Conservation (phyloP, 2,329 filamentous ascomycete genomes). For the Thielaviopsis ethacetica region DNA sequence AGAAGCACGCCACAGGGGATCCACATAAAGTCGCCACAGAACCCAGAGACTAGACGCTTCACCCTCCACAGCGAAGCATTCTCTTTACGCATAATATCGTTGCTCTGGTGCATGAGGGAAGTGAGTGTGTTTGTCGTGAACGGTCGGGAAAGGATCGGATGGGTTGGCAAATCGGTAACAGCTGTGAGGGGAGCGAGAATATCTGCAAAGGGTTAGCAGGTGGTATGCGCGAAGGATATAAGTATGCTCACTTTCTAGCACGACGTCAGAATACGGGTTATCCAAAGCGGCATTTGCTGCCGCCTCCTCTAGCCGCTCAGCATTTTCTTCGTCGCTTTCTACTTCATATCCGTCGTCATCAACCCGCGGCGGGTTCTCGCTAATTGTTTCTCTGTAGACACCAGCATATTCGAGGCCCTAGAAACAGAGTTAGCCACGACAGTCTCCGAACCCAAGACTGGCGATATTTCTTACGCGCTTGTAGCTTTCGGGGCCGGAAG, state of each 20-base stretch:
- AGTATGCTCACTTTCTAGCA: constrained; percentile 47
- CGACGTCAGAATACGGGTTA: constrained; percentile 58
- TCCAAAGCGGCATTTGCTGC: constrained; percentile 47
- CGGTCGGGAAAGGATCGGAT: constrained; percentile 57
- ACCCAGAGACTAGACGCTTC: constrained; percentile 54
- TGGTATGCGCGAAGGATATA: neutral
- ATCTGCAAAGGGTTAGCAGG: constrained; percentile 26
- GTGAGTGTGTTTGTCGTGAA: constrained; percentile 60
- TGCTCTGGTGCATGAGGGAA: constrained; percentile 52
- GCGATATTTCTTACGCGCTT: constrained; percentile 40
- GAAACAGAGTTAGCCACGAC: neutral
- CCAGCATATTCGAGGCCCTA: constrained; percentile 61
- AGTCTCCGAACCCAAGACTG: too few relatives aligned
- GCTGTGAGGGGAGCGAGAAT: constrained; percentile 61
- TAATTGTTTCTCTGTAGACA: constrained; percentile 55
- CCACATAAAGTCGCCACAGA: constrained; percentile 62
- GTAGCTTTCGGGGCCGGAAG: constrained; percentile 50
- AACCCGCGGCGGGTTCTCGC: constrained; percentile 53
- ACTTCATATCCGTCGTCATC: constrained; percentile 68
- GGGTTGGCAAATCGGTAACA: constrained; percentile 55
- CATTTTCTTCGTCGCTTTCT: constrained; percentile 55
- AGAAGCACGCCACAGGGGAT: constrained; percentile 43
- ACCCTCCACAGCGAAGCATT: constrained; percentile 56
- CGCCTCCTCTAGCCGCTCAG: constrained; percentile 44
- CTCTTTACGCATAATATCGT: constrained; percentile 58